Base-by-base conservation (phyloP, 768 basidiomycete genomes). In the Coprinellus micaceus region DNA sequence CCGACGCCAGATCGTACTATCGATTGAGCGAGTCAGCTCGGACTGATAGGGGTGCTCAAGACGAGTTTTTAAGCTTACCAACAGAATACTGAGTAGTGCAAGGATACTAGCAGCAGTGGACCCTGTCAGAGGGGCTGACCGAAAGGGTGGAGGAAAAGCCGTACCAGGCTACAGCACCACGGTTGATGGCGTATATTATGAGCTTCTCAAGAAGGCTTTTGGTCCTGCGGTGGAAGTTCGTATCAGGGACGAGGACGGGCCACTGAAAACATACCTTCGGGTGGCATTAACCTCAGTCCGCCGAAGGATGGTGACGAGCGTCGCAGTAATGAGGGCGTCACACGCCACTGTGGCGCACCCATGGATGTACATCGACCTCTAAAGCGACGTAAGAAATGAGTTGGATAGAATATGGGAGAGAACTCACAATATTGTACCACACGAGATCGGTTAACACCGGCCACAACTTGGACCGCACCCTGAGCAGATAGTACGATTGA, bases 1-100 rank as follows among this genome's bases (percentile, higher is more conserved):
- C 50, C 4, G 50, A 52, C 22, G 50, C 50, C 21, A 52, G 39
- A 24, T 52, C 36, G n/a, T 37, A 52, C 50, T 52, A 10, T 19
- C 17, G 50, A 11, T n/a, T 4, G 10, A 21, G 30, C 13, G 1
- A n/a, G 25, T 36, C n/a, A 52, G 9, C 13, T 22, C 21, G 50
- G 50, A 9, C 12, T 13, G 4, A 50, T 30, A 5, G 15, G 22
- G 19, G 17, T 29, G 11, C 13, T n/a, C 17, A 4, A 21, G 26
- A 17, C 4, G 19, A 28, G 2, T 2, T 11, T 29, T 2, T 4
- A 28, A 4, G 11, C 50, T 17, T 15, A 52, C 50, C 50, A 52
- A n/a, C 17, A 52, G 26, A 11, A 52, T 52, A 26, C 33, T 52
- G 21, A 39, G n/a, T 12, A 52, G 30, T 39, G 50, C 50, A 13